Evolutionary conservation across 495 filamentous ascomycete genomes (phyloP).

Genomic region (Aspergillus nidulans): DNA sequence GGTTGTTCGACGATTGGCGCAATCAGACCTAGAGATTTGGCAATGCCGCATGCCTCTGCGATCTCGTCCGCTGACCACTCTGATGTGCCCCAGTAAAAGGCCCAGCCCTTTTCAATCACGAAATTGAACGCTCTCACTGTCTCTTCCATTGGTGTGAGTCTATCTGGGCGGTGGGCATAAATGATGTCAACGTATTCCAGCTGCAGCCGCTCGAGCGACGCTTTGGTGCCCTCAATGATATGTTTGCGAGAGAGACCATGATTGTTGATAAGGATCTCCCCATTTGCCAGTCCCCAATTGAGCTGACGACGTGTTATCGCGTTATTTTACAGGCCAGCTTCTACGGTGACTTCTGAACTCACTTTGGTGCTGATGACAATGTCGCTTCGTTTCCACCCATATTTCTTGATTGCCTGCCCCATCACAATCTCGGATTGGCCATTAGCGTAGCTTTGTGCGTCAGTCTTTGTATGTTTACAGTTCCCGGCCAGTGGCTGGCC

Average conservation of each 20-base stretch:
- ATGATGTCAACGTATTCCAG: constrained; percentile 71
- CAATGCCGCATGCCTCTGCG: constrained; percentile 66
- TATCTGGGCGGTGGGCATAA: constrained; percentile 80
- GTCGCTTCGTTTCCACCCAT: constrained; percentile 69
- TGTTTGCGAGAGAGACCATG: constrained; percentile 79
- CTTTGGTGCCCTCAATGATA: constrained; percentile 65
- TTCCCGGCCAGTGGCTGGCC: too few species aligned
- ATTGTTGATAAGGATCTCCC: constrained; percentile 67
- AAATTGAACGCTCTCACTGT: constrained; percentile 81
- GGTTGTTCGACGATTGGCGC: constrained; percentile 83
- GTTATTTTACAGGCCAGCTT: not conserved
- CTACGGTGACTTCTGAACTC: not conserved
- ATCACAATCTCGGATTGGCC: constrained; percentile 72
- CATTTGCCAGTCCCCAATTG: constrained; percentile 61
- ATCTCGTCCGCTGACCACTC: constrained; percentile 85
- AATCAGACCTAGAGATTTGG: constrained; percentile 70
- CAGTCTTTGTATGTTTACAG: constrained; percentile 22
- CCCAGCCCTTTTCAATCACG: constrained; percentile 68
- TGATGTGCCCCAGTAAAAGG: constrained; percentile 88
- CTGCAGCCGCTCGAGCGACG: constrained; percentile 62
- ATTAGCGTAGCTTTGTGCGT: constrained; percentile 44
- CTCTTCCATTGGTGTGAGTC: constrained; percentile 81
- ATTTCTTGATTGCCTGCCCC: constrained; percentile 61
- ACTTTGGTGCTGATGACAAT: constrained; percentile 84
- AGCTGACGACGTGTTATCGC: constrained; percentile 37